Evolutionary conservation across 1,284 basidiomycete genomes (phyloP), one percentile per base, ranked within the genome.

Genomic region (Marasmius tenuissimus): DNA sequence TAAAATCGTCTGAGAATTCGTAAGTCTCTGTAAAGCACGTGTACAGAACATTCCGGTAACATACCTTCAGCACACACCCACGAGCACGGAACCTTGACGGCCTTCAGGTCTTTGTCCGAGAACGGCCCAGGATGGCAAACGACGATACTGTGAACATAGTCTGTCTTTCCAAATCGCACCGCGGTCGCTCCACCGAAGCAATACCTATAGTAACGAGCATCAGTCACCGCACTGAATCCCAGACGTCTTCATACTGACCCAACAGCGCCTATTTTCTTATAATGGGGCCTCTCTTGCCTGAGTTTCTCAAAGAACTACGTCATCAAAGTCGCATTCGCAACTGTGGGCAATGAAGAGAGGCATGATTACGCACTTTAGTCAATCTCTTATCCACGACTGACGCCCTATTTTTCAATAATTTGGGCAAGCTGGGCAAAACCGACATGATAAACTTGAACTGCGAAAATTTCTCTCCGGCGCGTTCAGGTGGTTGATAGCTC

Each of bases 1-100:
- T 67, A 11, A 74, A 66, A 66, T 90, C 88, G 51, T 85, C 85
- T 86, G 38, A 49, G 10, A 18, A 27, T 8, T 40, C 9, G 58
- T 2, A 56, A 60, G 18, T n/a, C 49, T 58, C 18, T 35, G 27
- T 27, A 27, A 27, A 27, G 27, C 27, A 27, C 27, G 4, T 27
- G 27, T 27, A 27, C 27, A 27, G 27, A 4, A 4, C 27, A 4
- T 27, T 27, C 4, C 27, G 27, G 56, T 50, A 18, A 54, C 9
- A 20, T 56, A 85, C 85, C 81, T 76, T 88, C 83, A 2, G 86
- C 84, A 55, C 82, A 82, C 40, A 78, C 76, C 83, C 85, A 89
- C 1, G 81, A 70, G 1, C 78, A 71, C 2, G 87, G 86, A 12
- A 83, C 73, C 62, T 80, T 82, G 64, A 89, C 81, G 0, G 75